phyloP scores from a whole-genome alignment of 805 yeast genomes.

The Wickerhamiella australiensis region DNA sequence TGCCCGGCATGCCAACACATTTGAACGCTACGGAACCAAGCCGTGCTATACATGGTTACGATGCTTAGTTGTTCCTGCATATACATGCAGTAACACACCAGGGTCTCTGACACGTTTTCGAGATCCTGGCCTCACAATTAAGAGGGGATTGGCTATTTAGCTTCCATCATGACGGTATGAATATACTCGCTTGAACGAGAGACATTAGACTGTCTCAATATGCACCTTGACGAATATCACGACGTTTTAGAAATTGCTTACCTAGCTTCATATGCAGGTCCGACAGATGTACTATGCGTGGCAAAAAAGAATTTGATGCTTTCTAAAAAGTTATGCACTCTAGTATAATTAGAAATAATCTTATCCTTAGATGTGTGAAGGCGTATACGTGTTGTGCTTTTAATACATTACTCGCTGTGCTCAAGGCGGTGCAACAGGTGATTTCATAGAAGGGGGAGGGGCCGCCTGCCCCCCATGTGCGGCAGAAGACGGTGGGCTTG shows the following conservation, averaged over 20 bases:
- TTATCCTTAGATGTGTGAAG: not conserved
- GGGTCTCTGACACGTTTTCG: not conserved
- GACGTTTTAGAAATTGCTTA: not conserved
- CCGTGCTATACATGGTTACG: not conserved
- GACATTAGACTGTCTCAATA: not conserved
- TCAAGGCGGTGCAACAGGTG: not conserved
- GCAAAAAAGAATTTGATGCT: not conserved
- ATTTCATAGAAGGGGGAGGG: not conserved
- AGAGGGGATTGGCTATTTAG: too few relatives aligned
- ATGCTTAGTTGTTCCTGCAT: conserved; percentile 4
- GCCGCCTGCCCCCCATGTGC: too few relatives aligned
- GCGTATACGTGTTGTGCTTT: not conserved
- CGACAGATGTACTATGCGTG: conserved; percentile 2
- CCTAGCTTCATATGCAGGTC: not conserved
- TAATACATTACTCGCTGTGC: not conserved
- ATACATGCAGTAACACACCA: not conserved
- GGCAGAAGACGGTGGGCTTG: not conserved
- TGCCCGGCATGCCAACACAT: too few relatives aligned
- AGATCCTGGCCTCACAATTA: too few relatives aligned
- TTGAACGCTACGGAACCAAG: not conserved
- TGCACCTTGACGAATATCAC: not conserved
- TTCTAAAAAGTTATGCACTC: not conserved
- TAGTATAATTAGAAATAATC: not conserved
- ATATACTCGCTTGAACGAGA: not conserved
- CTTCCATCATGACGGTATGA: too few relatives aligned